Evolutionary conservation across 352 stramenopile genomes (phyloP).

Genomic region (Phytophthora parvispora): DNA sequence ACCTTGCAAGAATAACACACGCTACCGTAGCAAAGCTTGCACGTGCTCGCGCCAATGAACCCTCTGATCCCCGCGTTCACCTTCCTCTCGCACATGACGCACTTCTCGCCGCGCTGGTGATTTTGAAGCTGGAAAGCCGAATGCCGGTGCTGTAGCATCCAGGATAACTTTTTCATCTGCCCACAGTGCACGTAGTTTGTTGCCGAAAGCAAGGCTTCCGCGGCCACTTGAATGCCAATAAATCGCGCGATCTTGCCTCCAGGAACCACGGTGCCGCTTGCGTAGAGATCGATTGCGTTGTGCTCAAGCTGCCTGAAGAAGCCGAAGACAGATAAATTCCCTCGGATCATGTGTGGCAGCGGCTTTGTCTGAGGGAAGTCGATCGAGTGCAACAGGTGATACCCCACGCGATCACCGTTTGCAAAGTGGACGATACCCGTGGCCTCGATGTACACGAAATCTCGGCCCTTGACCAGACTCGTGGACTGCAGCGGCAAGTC

Average conservation of each 20-base stretch:
- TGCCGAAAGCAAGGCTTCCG: slow-evolving; percentile 8
- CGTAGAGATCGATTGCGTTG: slow-evolving; percentile 13
- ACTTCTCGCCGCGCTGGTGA: background rate
- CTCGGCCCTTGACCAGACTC: slow-evolving; percentile 13
- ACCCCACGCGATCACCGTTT: slow-evolving; percentile 13
- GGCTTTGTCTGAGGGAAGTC: slow-evolving; percentile 22
- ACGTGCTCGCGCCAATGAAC: background rate
- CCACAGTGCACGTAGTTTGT: slow-evolving; percentile 21
- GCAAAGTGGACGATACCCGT: slow-evolving; percentile 2
- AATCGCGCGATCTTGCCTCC: slow-evolving; percentile 3
- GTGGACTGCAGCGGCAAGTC: background rate
- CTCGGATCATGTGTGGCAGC: slow-evolving; percentile 21
- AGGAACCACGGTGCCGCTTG: slow-evolving; percentile 3
- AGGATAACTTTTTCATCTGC: slow-evolving; percentile 2
- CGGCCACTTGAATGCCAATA: slow-evolving; percentile 8
- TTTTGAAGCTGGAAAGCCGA: background rate
- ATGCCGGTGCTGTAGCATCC: slow-evolving; percentile 1
- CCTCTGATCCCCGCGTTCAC: background rate
- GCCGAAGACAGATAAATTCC: slow-evolving; percentile 42
- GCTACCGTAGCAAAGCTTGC: background rate
- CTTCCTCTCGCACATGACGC: background rate
- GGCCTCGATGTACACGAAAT: slow-evolving; percentile 18
- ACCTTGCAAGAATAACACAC: background rate
- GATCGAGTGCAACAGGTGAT: slow-evolving; percentile 16
- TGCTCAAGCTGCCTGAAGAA: slow-evolving; percentile 24